phyloP scores from a whole-genome alignment of 306 rosid genomes.

The Gastrolobium villosum region DNA sequence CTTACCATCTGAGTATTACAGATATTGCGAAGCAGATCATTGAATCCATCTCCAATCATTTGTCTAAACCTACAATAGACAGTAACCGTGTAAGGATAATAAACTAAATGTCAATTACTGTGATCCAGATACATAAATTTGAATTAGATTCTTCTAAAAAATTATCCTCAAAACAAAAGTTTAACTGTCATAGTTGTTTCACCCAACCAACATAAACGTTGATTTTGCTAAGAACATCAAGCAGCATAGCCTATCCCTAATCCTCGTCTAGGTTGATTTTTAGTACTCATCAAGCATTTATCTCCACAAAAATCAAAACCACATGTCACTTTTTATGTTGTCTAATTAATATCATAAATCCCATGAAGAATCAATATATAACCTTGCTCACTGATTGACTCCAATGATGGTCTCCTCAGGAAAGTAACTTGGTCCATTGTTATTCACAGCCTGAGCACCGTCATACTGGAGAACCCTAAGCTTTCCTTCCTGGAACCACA shows the following conservation, averaged over 20 bases:
- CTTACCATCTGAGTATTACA: conserved; percentile 46
- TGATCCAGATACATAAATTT: conserved; percentile 20
- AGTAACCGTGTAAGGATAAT: conserved; percentile 44
- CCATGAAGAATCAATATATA: conserved; percentile 38
- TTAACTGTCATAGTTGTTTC: conserved; percentile 12
- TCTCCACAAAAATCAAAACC: conserved; percentile 42
- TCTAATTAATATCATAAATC: conserved; percentile 38
- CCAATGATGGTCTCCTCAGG: conserved; percentile 59
- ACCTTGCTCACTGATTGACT: conserved; percentile 59
- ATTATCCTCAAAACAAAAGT: not conserved
- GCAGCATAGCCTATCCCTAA: conserved; percentile 33
- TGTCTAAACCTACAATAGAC: conserved; percentile 52
- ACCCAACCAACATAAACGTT: not conserved
- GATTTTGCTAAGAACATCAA: conserved; percentile 11
- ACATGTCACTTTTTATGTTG: not conserved
- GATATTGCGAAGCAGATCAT: conserved; percentile 42
- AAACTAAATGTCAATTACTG: conserved; percentile 8
- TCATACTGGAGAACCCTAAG: conserved; percentile 70
- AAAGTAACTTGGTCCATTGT: conserved; percentile 60
- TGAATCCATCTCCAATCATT: conserved; percentile 47
- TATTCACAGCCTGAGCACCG: conserved; percentile 50
- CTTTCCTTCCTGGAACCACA: conserved; percentile 90
- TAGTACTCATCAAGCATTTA: conserved; percentile 20
- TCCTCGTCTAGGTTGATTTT: conserved; percentile 27
- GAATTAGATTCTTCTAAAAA: conserved; percentile 3